Base-by-base conservation (phyloP, 495 filamentous ascomycete genomes). In the Penicillium macrosclerotiorum region DNA sequence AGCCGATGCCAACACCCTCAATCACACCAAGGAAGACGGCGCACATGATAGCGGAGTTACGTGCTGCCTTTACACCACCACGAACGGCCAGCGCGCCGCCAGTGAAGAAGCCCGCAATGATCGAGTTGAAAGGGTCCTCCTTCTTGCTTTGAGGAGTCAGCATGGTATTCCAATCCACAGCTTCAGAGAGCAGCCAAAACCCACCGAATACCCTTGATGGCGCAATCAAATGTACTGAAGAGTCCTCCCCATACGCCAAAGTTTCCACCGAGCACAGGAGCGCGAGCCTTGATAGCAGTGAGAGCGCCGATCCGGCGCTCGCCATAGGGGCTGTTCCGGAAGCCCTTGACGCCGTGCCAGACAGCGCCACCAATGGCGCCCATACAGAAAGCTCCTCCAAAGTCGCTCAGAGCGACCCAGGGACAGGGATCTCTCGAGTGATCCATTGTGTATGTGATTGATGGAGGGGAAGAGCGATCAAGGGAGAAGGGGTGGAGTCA, bases 291-390 rank as follows among this genome's bases (percentile, higher is more conserved):
- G 72, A 98, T 91, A 23, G 93, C 93, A 54, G 94, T 96, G 68
- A 98, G 72, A 33, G 94, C 89, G 54, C 94, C 93, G 75, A 97
- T 90, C 67, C 92, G 78, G 58, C 93, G 81, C 79, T 97, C 94
- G 57, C 93, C 93, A 67, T 95, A 89, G 38, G 83, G 83, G 46
- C 77, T 82, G 76, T 95, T 95, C 34, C 92, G 72, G 75, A 88
- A 95, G 42, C 92, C 93, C 75, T 98, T 98, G 35, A 98, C 83
- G 58, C 94, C 94, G 71, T 98, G 93, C 93, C 93, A 98, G 65
- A 97, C 83, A 44, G 87, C 83, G 62, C 93, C 93, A 60, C 93
- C 93, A 53, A 98, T 90, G 33, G 72, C 68, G 47, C 92, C 92
- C 92, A 98, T 98, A 59, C 81, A 84, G 63, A 98, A 97, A 39